A percentile compares a stretch with the other conserved stretches of the same genome.
phyloP scores from a whole-genome alignment of 192 early-diverging fungal genomes.

The Coemansia sp. region DNA sequence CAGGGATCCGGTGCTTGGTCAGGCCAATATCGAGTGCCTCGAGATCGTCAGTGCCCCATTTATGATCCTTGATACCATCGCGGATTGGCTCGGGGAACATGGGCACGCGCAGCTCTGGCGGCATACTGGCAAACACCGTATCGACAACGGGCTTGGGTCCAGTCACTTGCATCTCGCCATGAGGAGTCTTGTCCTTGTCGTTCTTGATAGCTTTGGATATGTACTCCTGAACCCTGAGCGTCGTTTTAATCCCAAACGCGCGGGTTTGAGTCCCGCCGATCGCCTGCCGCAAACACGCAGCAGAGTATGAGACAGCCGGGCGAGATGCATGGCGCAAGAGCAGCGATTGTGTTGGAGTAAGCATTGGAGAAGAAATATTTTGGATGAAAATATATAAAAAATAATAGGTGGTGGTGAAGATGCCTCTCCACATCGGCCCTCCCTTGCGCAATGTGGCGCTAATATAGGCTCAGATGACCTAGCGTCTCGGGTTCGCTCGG shows the following conservation, averaged over 20 bases:
- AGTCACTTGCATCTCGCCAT: constrained; percentile 22
- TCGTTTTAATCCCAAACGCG: constrained; percentile 53
- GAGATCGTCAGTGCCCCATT: constrained; percentile 58
- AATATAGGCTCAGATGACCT: not conserved
- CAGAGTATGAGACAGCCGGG: not conserved
- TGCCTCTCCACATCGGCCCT: not conserved
- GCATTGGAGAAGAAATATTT: constrained; percentile 11
- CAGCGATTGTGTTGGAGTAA: not conserved
- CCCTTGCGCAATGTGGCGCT: not conserved
- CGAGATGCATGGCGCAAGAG: constrained; percentile 13
- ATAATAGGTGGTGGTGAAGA: not conserved
- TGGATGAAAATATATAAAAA: not conserved
- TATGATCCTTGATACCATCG: constrained; percentile 59
- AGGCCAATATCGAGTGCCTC: constrained; percentile 64
- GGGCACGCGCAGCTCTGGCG: constrained; percentile 42
- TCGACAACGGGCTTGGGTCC: constrained; percentile 30
- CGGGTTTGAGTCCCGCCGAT: constrained; percentile 24
- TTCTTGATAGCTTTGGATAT: constrained; percentile 32
- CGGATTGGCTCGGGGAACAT: constrained; percentile 61
- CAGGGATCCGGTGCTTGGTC: constrained; percentile 64
- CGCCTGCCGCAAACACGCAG: not conserved
- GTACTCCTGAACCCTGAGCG: constrained; percentile 46
- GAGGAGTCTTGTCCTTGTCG: constrained; percentile 7
- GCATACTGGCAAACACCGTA: constrained; percentile 39
- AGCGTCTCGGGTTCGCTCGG: not conserved